Base-by-base conservation (phyloP, 495 filamentous ascomycete genomes). In the Penicillium canariense region DNA sequence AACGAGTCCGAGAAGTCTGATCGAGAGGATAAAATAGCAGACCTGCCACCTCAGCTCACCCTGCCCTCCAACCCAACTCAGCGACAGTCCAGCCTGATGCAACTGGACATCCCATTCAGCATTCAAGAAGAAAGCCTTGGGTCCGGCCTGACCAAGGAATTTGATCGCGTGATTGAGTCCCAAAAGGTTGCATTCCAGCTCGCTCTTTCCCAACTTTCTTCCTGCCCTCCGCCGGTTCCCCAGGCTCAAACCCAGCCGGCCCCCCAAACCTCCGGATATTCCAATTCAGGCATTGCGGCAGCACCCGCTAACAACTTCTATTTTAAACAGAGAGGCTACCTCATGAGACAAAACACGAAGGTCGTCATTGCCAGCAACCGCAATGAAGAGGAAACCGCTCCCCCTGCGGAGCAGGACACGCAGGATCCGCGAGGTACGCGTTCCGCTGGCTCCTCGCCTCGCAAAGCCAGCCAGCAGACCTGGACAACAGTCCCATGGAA, bases 401-500 rank as follows among this genome's bases (percentile, higher is more conserved):
- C 71, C 2, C 61, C 75, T 8, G 56, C 69, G 23, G 68, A 75
- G 0, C 84, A 87, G 51, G 76, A 79, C 15, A 72, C 75, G 1
- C 72, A 79, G 38, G 80, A 81, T n/a, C 52, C 70, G 44, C 80
- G 74, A 51, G 82, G 76, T 15, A 79, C 79, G 14, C 81, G 82
- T 15, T 87, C 87, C 31, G 83, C 84, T 23, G 83, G 81, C n/a
- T 84, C 83, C 55, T 86, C 86, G 8, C 85, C 90, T 17, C 76
- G 89, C 12, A 95, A 94, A 68, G 66, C 77, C 40, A 90, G 78
- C 66, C 81, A 91, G 30, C 89, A 95, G 66, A 91, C 90, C 0
- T 96, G 92, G 91, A 96, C 89, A 15, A 91, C 94, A 17, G 94
- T 96, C 61, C 95, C 94, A 5, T 98, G 94, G 94, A 97, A 96